phyloP scores from a whole-genome alignment of 306 rosid genomes.

The Quercus suber region DNA sequence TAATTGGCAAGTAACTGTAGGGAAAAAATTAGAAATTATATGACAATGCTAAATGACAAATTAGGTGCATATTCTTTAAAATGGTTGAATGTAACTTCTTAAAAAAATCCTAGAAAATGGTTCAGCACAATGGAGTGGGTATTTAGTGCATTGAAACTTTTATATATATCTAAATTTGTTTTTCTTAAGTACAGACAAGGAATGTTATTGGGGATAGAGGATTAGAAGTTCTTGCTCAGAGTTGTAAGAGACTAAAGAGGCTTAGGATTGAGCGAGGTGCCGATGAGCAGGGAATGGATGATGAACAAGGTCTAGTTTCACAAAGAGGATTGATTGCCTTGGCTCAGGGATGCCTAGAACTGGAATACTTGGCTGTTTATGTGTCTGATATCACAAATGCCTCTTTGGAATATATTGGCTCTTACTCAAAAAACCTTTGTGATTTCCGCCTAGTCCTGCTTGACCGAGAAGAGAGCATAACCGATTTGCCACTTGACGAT shows the following conservation, averaged over 20 bases:
- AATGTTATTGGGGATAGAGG: conserved; percentile 97
- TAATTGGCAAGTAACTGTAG: not conserved
- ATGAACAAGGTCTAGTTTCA: conserved; percentile 85
- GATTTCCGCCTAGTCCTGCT: conserved; percentile 95
- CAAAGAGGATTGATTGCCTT: conserved; percentile 88
- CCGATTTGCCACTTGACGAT: conserved; percentile 91
- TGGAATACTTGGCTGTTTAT: conserved; percentile 84
- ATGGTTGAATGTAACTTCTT: not conserved
- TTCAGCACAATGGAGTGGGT: conserved; percentile 1
- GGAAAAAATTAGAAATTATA: not conserved
- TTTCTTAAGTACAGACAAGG: conserved; percentile 66
- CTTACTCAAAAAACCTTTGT: conserved; percentile 64
- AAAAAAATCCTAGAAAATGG: not conserved
- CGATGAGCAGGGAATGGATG: conserved; percentile 89
- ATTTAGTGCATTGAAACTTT: conserved; percentile 10
- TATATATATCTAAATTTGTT: not conserved
- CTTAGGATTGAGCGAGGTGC: conserved; percentile 93
- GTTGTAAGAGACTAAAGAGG: conserved; percentile 75
- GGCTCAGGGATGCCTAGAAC: conserved; percentile 85
- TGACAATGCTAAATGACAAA: not conserved
- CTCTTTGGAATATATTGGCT: conserved; percentile 68
- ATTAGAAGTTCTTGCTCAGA: conserved; percentile 74
- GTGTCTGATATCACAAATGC: conserved; percentile 85
- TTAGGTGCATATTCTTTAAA: not conserved
- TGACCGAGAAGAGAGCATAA: conserved; percentile 63